Base-by-base conservation (phyloP, 768 basidiomycete species). In the Xerocomus spinulosus region DNA sequence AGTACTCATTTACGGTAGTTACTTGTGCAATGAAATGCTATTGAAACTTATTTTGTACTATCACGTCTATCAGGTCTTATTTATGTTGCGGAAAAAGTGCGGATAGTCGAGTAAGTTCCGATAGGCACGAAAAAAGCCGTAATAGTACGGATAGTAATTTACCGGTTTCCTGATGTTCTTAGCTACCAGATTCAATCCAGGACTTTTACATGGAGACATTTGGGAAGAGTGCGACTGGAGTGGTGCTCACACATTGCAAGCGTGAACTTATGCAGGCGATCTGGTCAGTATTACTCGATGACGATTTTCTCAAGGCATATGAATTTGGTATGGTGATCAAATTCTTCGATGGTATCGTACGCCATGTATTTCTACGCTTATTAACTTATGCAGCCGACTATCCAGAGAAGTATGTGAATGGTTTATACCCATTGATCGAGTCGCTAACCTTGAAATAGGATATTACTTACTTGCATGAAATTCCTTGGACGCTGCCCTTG, bases 351-450 rank as follows among this genome's bases (percentile, higher is more conserved):
- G 57, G 66, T 0, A 48, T 60, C 1, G 2, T 10, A 0, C 39
- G 49, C 0, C n/a, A 44, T 3, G 50, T 66, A 0, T 66, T 60
- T 21, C 57, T 42, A 29, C 8, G 41, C 15, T 15, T 30, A n/a
- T 20, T 30, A 3, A 42, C 29, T 28, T 67, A 66, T 25, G 48
- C 57, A 2, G 61, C 57, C 4, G 58, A 64, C 43, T 67, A 66
- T 42, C 66, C 58, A 0, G 64, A 67, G 29, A 71, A 70, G 72
- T 70, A 35, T 43, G 52, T 42, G 5, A 17, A 6, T 38, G 9
- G 3, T 41, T 6, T 24, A n/a, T 17, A 5, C 29, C n/a, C n/a
- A n/a, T n/a, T n/a, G n/a, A n/a, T n/a, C n/a, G n/a, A n/a, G n/a
- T n/a, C n/a, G n/a, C n/a, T n/a, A n/a, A n/a, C n/a, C n/a, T n/a